Evolutionary conservation across 495 filamentous ascomycete species (phyloP), one percentile per base, ranked within the genome.

Genomic region (Annulohypoxylon bovei): DNA sequence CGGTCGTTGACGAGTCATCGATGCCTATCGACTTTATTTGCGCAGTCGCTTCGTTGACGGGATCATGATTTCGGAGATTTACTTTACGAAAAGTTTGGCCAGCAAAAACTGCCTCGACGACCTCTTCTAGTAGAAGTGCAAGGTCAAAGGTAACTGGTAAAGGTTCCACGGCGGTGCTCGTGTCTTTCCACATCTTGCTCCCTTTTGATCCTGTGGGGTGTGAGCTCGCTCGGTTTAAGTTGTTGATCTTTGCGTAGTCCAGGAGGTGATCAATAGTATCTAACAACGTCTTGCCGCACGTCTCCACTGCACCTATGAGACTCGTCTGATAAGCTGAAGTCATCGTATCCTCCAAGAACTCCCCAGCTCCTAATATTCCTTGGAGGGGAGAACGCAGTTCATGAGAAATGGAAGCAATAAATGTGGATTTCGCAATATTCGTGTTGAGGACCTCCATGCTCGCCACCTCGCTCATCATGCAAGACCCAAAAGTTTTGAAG

Each of bases 361-460:
- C 92, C 1, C 88, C 88, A 46, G 87, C 89, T 0, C 89, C 90
- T 2, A 93, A 75, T 46, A 93, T 92, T 0, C 92, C 92, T 68
- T 94, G 91, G 6, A 96, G 78, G 1, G 93, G 93, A 16, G 88
- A 91, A 4, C 92, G 85, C 14, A 95, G 81, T 73, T 96, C 93
- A 73, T 96, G 93, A 30, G 88, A 91, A 25, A 94, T 85, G 9
- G 88, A 91, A 0, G 88, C 88, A 30, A 94, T 88, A 59, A 93
- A 89, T 60, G 90, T 90, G 1, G 87, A 85, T 69, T 94, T 93
- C 25, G 84, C 81, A 47, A 80, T 80, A 56, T 77, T 77, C 11
- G 79, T 77, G 4, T 76, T 77, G 32, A 81, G 53, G 6, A 82
- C 78, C 30, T 82, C 80, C 4, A 89, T 67, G 25, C 86, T 84